Evolutionary conservation across 2,329 filamentous ascomycete species (phyloP), one percentile per base, ranked within the genome.

Genomic region (Fusarium citri): DNA sequence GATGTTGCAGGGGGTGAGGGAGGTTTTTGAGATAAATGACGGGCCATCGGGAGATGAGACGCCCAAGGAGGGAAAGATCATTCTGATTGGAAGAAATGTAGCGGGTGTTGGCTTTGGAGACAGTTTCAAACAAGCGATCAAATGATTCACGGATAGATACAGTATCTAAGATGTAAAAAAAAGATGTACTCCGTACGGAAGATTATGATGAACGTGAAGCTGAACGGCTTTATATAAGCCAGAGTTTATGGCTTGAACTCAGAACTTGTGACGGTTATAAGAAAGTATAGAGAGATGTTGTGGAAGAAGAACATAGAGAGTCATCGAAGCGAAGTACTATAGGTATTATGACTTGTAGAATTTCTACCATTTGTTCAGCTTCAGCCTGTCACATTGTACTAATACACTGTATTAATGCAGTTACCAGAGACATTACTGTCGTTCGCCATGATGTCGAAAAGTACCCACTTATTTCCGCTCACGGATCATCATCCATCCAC

Each of bases 21-120:
- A 98, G 74, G 87, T 98, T 18, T 99, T 98, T 78, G 96, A 99
- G 75, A 92, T 98, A 25, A 88, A 93, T 25, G 94, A 97, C 71
- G 83, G 81, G 10, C 80, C 82, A 7, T 72, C 78, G 12, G 78
- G 76, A 12, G 71, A 74, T 12, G 76, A 77, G 4, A 74, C 66
- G 15, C 64, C 76, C 14, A 69, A 72, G 26, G 71, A 78, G 40
- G 86, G 89, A 23, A 92, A 92, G 77, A 80, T 92, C 50, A 86
- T 92, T 12, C 74, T 92, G 47, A 91, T 92, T 77, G 89, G 89
- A 46, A 83, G 87, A 62, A 81, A 85, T 45, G 74, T 91, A 56
- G 80, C 78, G 22, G 78, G 78, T n/a, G 80, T 86, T 47, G 81
- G 87, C 59, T 87, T 91, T 72, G 79, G 82, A 67, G 75, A 78